These are phyloP conservation scores for Cryptococcus deneoformans DNA, from an alignment of 1,284 basidiomycete genomes.

Conservation along the genomic window DNA sequence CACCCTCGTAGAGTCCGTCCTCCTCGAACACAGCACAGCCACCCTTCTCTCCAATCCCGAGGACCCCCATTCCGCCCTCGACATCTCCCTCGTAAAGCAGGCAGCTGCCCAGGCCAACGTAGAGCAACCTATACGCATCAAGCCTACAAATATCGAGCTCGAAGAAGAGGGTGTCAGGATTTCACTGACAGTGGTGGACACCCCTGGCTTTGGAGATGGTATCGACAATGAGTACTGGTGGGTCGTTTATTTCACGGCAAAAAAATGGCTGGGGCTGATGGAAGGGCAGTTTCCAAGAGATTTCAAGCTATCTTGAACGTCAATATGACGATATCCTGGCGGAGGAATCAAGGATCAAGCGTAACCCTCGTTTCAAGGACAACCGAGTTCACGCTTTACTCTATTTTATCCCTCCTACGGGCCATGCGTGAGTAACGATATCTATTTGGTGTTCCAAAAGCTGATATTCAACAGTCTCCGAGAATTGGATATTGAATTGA, in stretches of 20 bases:
- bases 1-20: conserved; percentile 92
- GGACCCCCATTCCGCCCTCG: conserved; percentile 71
- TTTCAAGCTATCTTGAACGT: conserved; percentile 93
- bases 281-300: conserved; percentile 79
- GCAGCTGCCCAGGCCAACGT: conserved; percentile 75
- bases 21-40: conserved; percentile 57
- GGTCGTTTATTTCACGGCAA: conserved; percentile 48
- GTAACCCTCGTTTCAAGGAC: conserved; percentile 98
- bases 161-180: conserved; percentile 94
- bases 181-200: conserved; percentile 97
- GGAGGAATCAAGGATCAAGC: conserved; percentile 98
- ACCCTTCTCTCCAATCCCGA: conserved; percentile 49
- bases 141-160: conserved; percentile 93
- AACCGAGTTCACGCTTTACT: conserved; percentile 94
- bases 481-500: conserved; percentile 99
- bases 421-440: conserved; percentile 61
- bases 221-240: conserved; percentile 99
- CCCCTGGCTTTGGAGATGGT: conserved; percentile 98
- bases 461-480: conserved; percentile 64
- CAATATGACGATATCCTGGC: conserved; percentile 99
- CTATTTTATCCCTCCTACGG: conserved; percentile 96
- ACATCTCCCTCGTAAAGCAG: conserved; percentile 53
- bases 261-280: not conserved
- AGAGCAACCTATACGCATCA: conserved; percentile 93
- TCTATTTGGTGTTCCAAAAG: not conserved